Evolutionary conservation across 2,329 filamentous ascomycete species (phyloP), one percentile per base, ranked within the genome.

Genomic region (Exophiala xenobiotica): DNA sequence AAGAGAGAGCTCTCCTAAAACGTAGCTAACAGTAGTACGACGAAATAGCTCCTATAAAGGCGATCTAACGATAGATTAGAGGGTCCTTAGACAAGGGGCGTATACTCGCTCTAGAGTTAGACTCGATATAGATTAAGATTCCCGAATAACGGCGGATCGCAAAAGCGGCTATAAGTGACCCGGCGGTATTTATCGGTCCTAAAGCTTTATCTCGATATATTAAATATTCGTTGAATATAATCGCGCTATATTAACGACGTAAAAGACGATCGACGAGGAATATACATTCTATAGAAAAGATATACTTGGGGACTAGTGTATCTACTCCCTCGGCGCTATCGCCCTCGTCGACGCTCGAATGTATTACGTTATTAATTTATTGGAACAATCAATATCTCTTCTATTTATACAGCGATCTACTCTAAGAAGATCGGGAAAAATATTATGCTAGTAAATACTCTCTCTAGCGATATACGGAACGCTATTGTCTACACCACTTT

Each of bases 181-280:
- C 27, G 9, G 42, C 27, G 12, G n/a, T 31, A 35, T 46, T 46
- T 20, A 35, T 22, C 42, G 27, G 9, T 33, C 16, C n/a, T 12
- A 46, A 37, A 22, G 31, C 26, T 22, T 22, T 46, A n/a, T 46
- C 31, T 14, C 27, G 42, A 27, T n/a, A 46, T 12, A 46, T 46
- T 12, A 46, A 46, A 35, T 46, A n/a, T 35, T 46, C 11, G 16
- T 16, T 16, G n/a, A 46, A 31, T 22, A 46, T 46, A n/a, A 46
- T 46, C n/a, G 6, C 18, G 23, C 27, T 46, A 22, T 46, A 8
- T 46, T 4, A 37, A 35, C 27, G 31, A 11, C 27, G 42, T n/a
- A 12, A 46, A 14, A 46, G 22, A 20, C 42, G 27, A 27, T 22
- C 42, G 16, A 6, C 16, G 11, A 45, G 33, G 22, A 14, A n/a